Evolutionary conservation across 2,329 filamentous ascomycete genomes (phyloP).

Genomic region (Neofusicoccum kwambonambiense): DNA sequence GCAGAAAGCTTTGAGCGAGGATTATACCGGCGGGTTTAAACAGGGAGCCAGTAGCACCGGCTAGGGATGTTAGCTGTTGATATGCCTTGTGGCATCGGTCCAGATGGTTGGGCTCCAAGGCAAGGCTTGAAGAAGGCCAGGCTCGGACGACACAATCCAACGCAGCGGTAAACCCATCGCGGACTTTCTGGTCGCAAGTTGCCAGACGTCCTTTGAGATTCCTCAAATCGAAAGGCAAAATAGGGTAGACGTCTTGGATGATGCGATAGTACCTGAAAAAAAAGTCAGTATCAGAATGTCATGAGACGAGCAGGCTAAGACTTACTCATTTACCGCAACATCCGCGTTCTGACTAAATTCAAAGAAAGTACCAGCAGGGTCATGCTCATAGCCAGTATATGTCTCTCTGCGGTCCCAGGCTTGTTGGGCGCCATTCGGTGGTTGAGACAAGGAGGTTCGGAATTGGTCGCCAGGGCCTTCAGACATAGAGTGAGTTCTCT

Average conservation of each 20-base stretch:
- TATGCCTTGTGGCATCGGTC: slow-evolving; percentile 21
- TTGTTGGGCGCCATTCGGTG: slow-evolving; percentile 10
- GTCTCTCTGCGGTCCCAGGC: slow-evolving; percentile 29
- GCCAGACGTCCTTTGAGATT: slow-evolving; percentile 33
- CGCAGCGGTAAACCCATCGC: slow-evolving; percentile 36
- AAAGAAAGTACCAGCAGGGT: slow-evolving; percentile 25
- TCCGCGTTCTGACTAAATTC: slow-evolving; percentile 29
- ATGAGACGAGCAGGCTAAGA: too few species aligned
- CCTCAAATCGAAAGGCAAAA: slow-evolving; percentile 33
- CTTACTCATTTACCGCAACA: slow-evolving; percentile 9
- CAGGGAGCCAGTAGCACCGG: slow-evolving; percentile 26
- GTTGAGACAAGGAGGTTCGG: slow-evolving; percentile 25
- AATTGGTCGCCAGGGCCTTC: slow-evolving; percentile 35
- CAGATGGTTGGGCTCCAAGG: slow-evolving; percentile 8
- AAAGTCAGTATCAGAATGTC: background rate
- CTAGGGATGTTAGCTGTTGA: slow-evolving; percentile 28
- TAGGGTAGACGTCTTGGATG: slow-evolving; percentile 36
- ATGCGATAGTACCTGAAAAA: slow-evolving; percentile 33
- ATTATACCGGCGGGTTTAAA: slow-evolving; percentile 35
- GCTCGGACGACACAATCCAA: slow-evolving; percentile 35
- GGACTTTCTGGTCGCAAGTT: slow-evolving; percentile 33
- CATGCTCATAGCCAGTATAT: slow-evolving; percentile 20
- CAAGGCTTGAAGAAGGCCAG: slow-evolving; percentile 26
- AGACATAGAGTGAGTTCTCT: slow-evolving; percentile 40
- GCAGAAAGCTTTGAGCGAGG: slow-evolving; percentile 28